Conservation (phyloP, 768 basidiomycete species). For the Lactifluus subvellereus region DNA sequence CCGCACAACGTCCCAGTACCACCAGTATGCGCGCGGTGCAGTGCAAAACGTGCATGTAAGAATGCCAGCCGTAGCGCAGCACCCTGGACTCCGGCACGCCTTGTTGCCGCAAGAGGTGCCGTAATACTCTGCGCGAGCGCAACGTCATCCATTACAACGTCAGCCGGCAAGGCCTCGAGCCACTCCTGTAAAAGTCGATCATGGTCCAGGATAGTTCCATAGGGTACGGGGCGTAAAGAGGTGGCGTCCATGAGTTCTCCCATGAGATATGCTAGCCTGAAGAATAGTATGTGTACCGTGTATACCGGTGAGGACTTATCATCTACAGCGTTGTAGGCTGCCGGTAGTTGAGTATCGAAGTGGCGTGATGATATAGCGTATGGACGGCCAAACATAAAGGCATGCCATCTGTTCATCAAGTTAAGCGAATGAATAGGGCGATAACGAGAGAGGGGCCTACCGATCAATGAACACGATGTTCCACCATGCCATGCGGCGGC, state of each 20-base stretch:
- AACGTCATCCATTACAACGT: slow-evolving; percentile 73
- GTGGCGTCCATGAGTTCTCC: slow-evolving; percentile 84
- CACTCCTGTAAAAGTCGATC: slow-evolving; percentile 68
- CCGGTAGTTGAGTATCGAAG: slow-evolving; percentile 76
- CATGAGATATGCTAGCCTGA: slow-evolving; percentile 69
- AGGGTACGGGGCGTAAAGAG: slow-evolving; percentile 66
- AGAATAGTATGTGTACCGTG: slow-evolving; percentile 68
- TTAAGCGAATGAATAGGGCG: slow-evolving; percentile 15
- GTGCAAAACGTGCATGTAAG: slow-evolving; percentile 78
- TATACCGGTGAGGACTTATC: slow-evolving; percentile 63
- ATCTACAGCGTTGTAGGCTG: slow-evolving; percentile 54
- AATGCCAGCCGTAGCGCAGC: slow-evolving; percentile 73
- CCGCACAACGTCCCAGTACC: slow-evolving; percentile 20
- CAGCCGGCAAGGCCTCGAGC: slow-evolving; percentile 69
- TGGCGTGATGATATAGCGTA: slow-evolving; percentile 71
- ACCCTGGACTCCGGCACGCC: slow-evolving; percentile 73
- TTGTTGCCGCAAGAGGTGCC: slow-evolving; percentile 49
- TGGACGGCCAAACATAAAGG: slow-evolving; percentile 81
- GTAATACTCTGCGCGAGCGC: slow-evolving; percentile 67
- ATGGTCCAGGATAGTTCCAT: slow-evolving; percentile 65
- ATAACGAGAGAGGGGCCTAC: slow-evolving; percentile 35
- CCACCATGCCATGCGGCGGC: slow-evolving; percentile 89
- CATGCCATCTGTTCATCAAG: slow-evolving; percentile 60
- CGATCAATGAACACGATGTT: slow-evolving; percentile 77
- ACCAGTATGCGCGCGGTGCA: slow-evolving; percentile 72